phyloP scores from a whole-genome alignment of 768 basidiomycete species.

The Trametes sanguinea region DNA sequence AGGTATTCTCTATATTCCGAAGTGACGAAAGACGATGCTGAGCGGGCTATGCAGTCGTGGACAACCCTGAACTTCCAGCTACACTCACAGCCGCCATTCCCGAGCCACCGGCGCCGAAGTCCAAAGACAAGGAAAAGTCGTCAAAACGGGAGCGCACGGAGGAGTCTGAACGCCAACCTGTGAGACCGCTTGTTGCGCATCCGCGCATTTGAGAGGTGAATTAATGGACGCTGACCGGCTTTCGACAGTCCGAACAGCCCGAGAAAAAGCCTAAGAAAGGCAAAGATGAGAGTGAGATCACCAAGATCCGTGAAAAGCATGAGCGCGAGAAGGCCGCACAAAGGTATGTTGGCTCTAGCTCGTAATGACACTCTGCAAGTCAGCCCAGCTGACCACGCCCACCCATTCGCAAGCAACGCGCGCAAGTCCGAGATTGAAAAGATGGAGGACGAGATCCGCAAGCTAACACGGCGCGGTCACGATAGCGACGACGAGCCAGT shows the following conservation, averaged over 20 bases:
- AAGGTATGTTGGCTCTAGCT: conserved; percentile 46
- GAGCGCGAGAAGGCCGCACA: conserved; percentile 66
- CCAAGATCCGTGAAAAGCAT: conserved; percentile 75
- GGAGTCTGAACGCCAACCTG: conserved; percentile 4
- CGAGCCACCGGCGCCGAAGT: not conserved
- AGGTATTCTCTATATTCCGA: conserved; percentile 30
- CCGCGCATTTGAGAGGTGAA: not conserved
- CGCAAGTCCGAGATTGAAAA: conserved; percentile 79
- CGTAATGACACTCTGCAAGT: not conserved
- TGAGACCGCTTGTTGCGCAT: not conserved
- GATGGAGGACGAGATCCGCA: conserved; percentile 88
- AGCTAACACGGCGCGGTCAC: conserved; percentile 47
- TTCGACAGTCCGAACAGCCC: not conserved
- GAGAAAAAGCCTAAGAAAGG: conserved; percentile 41
- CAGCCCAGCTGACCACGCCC: not conserved
- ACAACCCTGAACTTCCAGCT: conserved; percentile 33
- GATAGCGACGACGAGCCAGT: conserved; percentile 57
- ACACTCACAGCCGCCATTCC: conserved; percentile 16
- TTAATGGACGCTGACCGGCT: not conserved
- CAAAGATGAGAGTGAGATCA: conserved; percentile 53
- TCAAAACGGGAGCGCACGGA: conserved; percentile 22
- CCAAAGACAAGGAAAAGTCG: conserved; percentile 20
- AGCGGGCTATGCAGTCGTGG: conserved; percentile 33
- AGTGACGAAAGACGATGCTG: not conserved
- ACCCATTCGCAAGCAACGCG: conserved; percentile 44